Percentiles rank a stretch among this genome's conserved stretches.
These are phyloP conservation scores for Carpinus fangiana DNA, from an alignment of 306 rosid species.

Conservation along the genomic window DNA sequence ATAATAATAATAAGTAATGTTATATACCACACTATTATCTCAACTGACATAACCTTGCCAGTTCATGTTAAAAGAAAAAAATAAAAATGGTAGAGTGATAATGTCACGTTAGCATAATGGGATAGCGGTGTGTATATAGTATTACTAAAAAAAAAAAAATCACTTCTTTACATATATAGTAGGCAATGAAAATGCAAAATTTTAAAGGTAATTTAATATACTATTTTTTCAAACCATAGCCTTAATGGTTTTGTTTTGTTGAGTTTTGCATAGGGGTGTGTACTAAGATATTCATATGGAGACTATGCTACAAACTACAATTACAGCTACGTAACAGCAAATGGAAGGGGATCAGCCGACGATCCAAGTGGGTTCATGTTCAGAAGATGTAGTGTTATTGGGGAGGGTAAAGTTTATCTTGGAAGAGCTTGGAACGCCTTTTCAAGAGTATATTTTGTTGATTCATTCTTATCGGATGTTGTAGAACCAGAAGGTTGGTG, in stretches of 20 bases:
- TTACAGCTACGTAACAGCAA: conserved; percentile 39
- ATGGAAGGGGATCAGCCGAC: conserved; percentile 12
- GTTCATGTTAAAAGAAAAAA: no score
- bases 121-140: no score
- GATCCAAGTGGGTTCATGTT: conserved; percentile 42
- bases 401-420: conserved; percentile 31
- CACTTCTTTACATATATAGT: no score
- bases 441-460: conserved; percentile 42
- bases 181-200: no score
- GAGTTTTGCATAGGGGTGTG: conserved; percentile 28
- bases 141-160: no score
- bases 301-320: background rate
- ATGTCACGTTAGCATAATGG: no score
- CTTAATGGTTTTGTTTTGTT: no score
- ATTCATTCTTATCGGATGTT: conserved; percentile 26
- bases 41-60: no score
- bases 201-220: no score
- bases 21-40: no score
- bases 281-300: conserved; percentile 14
- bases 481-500: conserved; percentile 44
- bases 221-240: background rate
- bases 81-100: no score
- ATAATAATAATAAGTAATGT: no score
- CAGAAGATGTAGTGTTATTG: conserved; percentile 33
- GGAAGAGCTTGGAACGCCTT: conserved; percentile 35